These are phyloP conservation scores for Eucalyptus shirleyi DNA, from an alignment of 345 rosid genomes.

Conservation along the genomic window DNA sequence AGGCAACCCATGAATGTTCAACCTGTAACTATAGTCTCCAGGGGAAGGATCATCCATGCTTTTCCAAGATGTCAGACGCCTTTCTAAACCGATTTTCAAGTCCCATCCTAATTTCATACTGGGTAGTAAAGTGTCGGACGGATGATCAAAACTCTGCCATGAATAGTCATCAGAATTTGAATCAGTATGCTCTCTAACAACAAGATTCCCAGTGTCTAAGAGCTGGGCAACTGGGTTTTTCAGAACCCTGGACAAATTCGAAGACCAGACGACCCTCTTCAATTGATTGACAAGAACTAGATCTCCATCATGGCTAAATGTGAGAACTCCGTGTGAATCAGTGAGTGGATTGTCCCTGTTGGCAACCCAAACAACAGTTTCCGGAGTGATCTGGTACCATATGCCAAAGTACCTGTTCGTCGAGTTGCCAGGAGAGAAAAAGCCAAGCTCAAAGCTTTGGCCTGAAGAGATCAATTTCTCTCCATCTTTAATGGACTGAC, in stretches of 20 bases:
- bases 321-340: neutral
- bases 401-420: slow-evolving; percentile 16
- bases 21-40: slow-evolving; percentile 3
- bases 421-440: slow-evolving; percentile 1
- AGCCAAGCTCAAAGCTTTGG: neutral
- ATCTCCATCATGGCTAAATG: neutral
- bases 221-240: slow-evolving; percentile 2
- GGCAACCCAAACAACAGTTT: slow-evolving; percentile 27
- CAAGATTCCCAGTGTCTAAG: slow-evolving; percentile 23
- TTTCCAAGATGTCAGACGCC: slow-evolving; percentile 10
- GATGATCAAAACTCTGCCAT: slow-evolving; percentile 31
- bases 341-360: slow-evolving; percentile 17
- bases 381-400: slow-evolving; percentile 5
- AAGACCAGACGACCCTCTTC: slow-evolving; percentile 1
- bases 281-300: neutral
- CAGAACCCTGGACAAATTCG: neutral
- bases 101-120: slow-evolving; percentile 16
- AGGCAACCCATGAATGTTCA: neutral
- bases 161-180: neutral
- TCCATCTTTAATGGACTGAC: no score
- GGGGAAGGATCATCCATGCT: slow-evolving; percentile 6
- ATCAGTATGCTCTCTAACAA: neutral
- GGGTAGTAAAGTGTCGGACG: slow-evolving; percentile 13
- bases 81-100: neutral
- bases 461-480: neutral